These are phyloP conservation scores for Russula sp. DNA, from an alignment of 768 basidiomycete genomes.

Conservation along the genomic window DNA sequence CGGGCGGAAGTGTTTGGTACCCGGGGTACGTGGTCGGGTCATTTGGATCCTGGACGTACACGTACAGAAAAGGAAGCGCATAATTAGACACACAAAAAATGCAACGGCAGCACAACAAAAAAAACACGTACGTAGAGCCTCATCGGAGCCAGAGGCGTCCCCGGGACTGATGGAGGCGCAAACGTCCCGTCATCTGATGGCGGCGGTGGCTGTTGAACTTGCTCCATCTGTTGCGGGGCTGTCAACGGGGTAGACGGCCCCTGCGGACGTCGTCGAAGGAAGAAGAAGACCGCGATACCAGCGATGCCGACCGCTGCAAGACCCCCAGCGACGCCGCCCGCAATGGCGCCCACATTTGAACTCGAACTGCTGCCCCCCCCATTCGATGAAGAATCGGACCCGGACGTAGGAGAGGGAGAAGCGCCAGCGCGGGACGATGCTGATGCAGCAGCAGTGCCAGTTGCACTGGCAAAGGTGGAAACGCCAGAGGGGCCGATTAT, in stretches of 20 bases:
- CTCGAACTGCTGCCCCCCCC: too few relatives aligned
- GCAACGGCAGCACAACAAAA: too few relatives aligned
- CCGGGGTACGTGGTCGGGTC: conserved; percentile 7
- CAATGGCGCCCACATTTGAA: background rate
- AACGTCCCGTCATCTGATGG: background rate
- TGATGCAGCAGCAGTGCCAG: background rate
- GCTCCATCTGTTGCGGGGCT: background rate
- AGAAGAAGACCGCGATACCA: background rate
- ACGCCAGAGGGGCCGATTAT: background rate
- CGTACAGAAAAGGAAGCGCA: too few relatives aligned
- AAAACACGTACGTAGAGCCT: conserved; percentile 7
- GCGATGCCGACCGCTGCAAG: background rate
- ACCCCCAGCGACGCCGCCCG: background rate
- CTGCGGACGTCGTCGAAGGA: background rate
- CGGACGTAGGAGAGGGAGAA: too few relatives aligned
- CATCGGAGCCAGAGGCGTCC: background rate
- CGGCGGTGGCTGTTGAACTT: background rate
- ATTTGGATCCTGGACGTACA: background rate
- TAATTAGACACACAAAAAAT: too few relatives aligned
- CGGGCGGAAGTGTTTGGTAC: background rate
- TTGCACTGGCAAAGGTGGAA: fast-evolving
- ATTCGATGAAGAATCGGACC: too few relatives aligned
- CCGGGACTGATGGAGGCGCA: background rate
- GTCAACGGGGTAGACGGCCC: background rate
- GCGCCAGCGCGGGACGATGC: too few relatives aligned